Evolutionary conservation across 2,329 filamentous ascomycete species (phyloP).

Genomic region (Diplocarpon rosae): DNA sequence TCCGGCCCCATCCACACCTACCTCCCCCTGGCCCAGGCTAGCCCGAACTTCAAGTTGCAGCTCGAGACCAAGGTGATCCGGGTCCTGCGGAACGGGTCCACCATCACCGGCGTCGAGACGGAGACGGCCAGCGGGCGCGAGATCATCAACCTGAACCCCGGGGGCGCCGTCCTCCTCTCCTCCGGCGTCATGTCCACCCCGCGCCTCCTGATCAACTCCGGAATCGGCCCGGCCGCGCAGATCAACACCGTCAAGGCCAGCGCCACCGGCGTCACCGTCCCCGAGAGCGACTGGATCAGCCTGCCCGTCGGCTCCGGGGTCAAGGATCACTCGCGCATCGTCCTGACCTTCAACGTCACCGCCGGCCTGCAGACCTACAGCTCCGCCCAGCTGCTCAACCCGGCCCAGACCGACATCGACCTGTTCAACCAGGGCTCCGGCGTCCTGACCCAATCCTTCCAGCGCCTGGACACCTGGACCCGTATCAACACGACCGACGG

Average conservation of each 20-base stretch:
- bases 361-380: not conserved
- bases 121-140: not conserved
- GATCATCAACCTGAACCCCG: not conserved
- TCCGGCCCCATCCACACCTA: slow-evolving; percentile 4
- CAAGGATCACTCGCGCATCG: not conserved
- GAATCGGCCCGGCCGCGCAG: not conserved
- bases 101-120: not conserved
- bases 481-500: not conserved
- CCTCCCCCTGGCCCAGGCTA: slow-evolving; percentile 1
- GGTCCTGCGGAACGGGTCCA: slow-evolving; percentile 1
- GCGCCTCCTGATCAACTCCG: slow-evolving; percentile 2
- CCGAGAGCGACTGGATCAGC: slow-evolving; percentile 5
- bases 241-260: slow-evolving; percentile 1
- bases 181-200: slow-evolving; percentile 3
- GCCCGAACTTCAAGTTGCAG: not conserved
- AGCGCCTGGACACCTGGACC: not conserved
- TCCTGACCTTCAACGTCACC: not conserved
- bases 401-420: not conserved
- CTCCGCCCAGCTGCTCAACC: not conserved
- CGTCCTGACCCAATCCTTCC: slow-evolving; percentile 1
- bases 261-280: not conserved
- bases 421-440: not conserved
- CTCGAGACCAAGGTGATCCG: not conserved
- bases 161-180: not conserved
- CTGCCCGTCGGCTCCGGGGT: not conserved